Base-by-base conservation (phyloP, 1,284 basidiomycete species). In the Macrocystidia cucumis region DNA sequence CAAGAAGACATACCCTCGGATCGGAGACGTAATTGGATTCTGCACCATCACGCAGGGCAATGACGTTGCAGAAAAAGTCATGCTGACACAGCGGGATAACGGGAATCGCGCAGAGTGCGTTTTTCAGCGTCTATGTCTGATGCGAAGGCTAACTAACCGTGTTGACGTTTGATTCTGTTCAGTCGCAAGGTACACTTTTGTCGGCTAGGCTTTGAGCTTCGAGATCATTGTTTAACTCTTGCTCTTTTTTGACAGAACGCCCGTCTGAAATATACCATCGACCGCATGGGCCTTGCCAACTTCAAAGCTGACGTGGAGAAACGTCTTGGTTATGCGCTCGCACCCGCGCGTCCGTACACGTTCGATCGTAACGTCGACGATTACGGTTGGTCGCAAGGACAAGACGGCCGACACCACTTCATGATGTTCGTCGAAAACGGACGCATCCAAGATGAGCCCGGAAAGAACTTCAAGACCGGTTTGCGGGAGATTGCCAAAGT, bases 341-440 rank as follows among this genome's bases (percentile, higher is more conserved):
- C 66, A 34, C 79, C 87, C 8, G 77, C 81, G 3, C 79, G 83
- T 5, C 67, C 81, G 8, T 98, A 74, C 72, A 63, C 74, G 14
- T 98, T 99, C 56, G 80, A 89, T 48, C 74, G 78, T 47, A 98
- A 98, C 66, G 69, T 92, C 46, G 95, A 99, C 62, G 77, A 90
- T 55, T 98, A 82, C 52, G 96, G 96, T 35, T 98, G 95, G 95
- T 65, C 73, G 32, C 81, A 78, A 23, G 92, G 91, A 42, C 71
- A 86, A 54, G 82, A 96, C 51, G 92, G 92, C 49, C 81, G 74
- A 52, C 84, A 91, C 59, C 91, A 97, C 59, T 95, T 91, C 62
- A 93, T 85, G 35, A 71, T 89, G 57, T 98, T 93, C 64, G 87
- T 98, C 58, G 95, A 98, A 67, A 99, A 98, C 56, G 96, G 96